These are phyloP conservation scores for Penicillium sp. DNA, from an alignment of 2,329 filamentous ascomycete species.

Conservation along the genomic window DNA sequence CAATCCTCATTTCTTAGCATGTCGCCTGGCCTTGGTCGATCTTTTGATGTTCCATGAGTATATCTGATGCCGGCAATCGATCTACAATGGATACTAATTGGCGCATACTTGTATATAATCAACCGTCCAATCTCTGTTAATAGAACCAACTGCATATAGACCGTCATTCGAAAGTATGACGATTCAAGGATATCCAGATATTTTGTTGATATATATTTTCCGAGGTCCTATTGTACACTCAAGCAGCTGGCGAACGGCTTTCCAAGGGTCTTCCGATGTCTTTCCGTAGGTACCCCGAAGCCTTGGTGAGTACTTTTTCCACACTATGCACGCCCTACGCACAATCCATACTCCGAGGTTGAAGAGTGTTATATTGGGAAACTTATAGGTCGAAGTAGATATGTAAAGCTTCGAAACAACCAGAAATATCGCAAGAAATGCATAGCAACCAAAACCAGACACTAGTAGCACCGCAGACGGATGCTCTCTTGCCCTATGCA, in stretches of 20 bases:
- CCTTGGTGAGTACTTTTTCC: no score
- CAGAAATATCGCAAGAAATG: slow-evolving; percentile 10
- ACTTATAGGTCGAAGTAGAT: not conserved
- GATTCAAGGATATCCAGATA: no score
- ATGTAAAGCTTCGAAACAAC: slow-evolving; percentile 10
- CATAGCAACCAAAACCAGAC: slow-evolving; percentile 1
- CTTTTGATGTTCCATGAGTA: not conserved
- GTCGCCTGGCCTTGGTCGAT: not conserved
- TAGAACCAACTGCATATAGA: not conserved
- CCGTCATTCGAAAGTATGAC: no score
- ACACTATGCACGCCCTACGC: no score
- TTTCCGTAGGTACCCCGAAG: no score
- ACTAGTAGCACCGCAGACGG: slow-evolving; percentile 5
- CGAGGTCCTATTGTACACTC: no score
- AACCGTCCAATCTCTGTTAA: not conserved
- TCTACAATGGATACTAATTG: not conserved
- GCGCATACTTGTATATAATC: not conserved
- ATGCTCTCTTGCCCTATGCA: slow-evolving; percentile 20
- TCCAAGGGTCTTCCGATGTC: no score
- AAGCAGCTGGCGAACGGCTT: no score
- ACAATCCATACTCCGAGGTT: not conserved
- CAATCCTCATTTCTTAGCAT: not conserved
- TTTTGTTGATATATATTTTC: no score
- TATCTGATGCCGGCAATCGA: not conserved
- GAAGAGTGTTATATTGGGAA: not conserved